phyloP scores from a whole-genome alignment of 805 yeast species.

The Yarrowia deformans region DNA sequence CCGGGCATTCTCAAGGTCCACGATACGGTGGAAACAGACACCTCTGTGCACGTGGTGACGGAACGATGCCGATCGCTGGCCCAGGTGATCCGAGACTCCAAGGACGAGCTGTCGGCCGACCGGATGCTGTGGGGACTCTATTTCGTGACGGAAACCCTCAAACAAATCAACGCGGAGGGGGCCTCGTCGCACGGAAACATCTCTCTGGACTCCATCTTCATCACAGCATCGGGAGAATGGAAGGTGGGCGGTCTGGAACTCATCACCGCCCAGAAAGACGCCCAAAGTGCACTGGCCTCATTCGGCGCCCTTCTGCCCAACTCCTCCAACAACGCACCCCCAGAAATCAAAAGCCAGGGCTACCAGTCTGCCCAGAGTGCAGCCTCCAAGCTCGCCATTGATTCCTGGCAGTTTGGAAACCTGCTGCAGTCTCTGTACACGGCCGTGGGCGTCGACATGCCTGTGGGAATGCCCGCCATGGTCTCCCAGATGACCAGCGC shows the following conservation, averaged over 20 bases:
- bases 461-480: conserved; percentile 32
- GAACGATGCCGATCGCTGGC: conserved; percentile 68
- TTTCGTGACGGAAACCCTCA: conserved; percentile 59
- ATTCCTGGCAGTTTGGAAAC: conserved; percentile 69
- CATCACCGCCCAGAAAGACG: conserved; percentile 59
- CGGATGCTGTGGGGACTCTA: conserved; percentile 63
- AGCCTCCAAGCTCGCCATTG: conserved; percentile 52
- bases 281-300: conserved; percentile 41
- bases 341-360: conserved; percentile 60
- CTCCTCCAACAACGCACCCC: conserved; percentile 54
- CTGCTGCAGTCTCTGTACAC: conserved; percentile 47
- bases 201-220: conserved; percentile 63
- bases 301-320: conserved; percentile 30
- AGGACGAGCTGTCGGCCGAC: conserved; percentile 45
- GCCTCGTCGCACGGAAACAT: conserved; percentile 70
- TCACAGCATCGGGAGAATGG: conserved; percentile 80
- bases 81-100: conserved; percentile 50
- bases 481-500: conserved; percentile 18
- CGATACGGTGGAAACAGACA: conserved; percentile 71
- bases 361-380: conserved; percentile 51
- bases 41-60: conserved; percentile 64
- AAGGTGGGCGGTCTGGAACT: conserved; percentile 82
- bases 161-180: conserved; percentile 63
- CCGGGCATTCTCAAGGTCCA: conserved; percentile 73
- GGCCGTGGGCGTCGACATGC: conserved; percentile 21